Evolutionary conservation across 768 basidiomycete species (phyloP), one percentile per base, ranked within the genome.

Genomic region (Boletus pseudo-olivaceus): DNA sequence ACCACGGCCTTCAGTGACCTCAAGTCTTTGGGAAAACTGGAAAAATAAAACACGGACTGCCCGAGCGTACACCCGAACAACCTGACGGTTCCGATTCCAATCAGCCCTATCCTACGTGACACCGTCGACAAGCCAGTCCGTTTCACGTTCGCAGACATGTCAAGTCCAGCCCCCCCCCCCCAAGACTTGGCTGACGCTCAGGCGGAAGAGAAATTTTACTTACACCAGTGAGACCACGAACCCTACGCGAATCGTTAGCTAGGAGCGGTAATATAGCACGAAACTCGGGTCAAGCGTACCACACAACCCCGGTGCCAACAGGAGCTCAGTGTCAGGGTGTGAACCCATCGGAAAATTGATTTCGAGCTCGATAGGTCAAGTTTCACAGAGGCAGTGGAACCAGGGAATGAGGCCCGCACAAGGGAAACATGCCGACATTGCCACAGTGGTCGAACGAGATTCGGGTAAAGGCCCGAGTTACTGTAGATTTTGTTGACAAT

Each of bases 11-110:
- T 58, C 44, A 59, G 11, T 7, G 51, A 41, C 29, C 33, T 49
- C 2, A 53, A 14, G 35, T 59, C 58, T 11, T 26, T 33, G 5
- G 57, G 49, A 41, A 58, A 58, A 34, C 35, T 52, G 6, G 10
- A 33, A 27, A 49, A 49, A 19, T 59, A 59, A 47, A 50, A 54
- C 5, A 46, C n/a, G 14, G 42, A 41, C 47, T 49, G 58, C 23
- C 23, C 23, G 2, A 23, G 23, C 4, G 23, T 23, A 23, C 23
- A 23, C 4, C 23, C 23, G 23, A 41, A 59, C n/a, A 59, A 32
- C 43, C 57, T 59, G 8, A 12, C 3, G 0, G 17, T 55, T 1
- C 6, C 20, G 10, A 23, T 23, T 17, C 7, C 15, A 7, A 15
- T 23, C 19, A n/a, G 5, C 45, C 44, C 9, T 15, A 12, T 19